Evolutionary conservation across 345 rosid species (phyloP), one percentile per base, ranked within the genome.

Genomic region (Lenwebbia sp.): DNA sequence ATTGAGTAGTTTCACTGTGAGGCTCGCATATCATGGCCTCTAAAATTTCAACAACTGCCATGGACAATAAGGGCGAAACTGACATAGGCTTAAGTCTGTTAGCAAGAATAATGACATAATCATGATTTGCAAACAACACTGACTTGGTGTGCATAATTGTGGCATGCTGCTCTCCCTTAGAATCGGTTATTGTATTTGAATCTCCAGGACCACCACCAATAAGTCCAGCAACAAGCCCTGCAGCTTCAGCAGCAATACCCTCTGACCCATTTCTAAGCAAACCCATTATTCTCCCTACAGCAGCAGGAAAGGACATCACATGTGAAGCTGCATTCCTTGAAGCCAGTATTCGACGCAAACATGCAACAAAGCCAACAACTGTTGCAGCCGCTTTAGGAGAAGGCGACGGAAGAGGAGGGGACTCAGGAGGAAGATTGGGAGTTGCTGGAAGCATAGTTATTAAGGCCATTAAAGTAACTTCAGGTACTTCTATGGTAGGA

Each of bases 311-410:
- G 87, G 99, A 94, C 96, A 96, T 92, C 56, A 97, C 98, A 87
- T 97, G 99, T 44, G 99, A 95, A 87, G 99, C 95, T 87, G 99
- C 98, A 92, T 89, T 95, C 88, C 95, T 93, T 83, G 99, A 97
- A 41, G 98, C 92, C 91, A 97, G 88, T 86, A 97, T 88, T 93
- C 99, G 96, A 86, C 94, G 98, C 88, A 97, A 92, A 92, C 99
- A 97, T 57, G 99, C 94, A 89, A 97, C 89, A 86, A 97, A 97
- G 52, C 99, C 99, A 93, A 96, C 95, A 84, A 97, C 96, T 52
- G 99, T 97, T 84, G 99, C 99, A 87, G 99, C 99, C 86, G 99
- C 99, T 92, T 97, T 97, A 53, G 99, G 98, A 13, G 99, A 97
- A 88, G 99, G 99, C 25, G 99, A 91, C n/a, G 99, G 99, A 93